These are phyloP conservation scores for Exophiala spinifera DNA, from an alignment of 2,329 filamentous ascomycete species.

Conservation along the genomic window DNA sequence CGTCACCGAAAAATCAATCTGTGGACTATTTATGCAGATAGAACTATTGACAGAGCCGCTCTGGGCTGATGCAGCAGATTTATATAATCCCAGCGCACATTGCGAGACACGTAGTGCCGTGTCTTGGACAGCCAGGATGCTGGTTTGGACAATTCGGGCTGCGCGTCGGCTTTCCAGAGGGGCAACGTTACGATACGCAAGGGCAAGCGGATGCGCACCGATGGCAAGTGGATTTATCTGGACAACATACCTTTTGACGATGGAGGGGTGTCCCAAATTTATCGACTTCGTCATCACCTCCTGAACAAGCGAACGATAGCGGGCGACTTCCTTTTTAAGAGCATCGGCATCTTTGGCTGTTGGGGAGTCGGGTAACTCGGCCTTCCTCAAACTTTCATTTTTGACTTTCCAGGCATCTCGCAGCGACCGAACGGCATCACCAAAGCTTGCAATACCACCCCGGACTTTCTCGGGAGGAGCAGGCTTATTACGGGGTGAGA, in stretches of 20 bases:
- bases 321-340: constrained; percentile 56
- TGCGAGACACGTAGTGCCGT: not conserved
- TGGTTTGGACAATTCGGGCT: not conserved
- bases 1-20: constrained; percentile 13
- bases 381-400: constrained; percentile 54
- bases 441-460: constrained; percentile 54
- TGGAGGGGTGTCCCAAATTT: constrained; percentile 44
- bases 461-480: constrained; percentile 53
- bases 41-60: constrained; percentile 16
- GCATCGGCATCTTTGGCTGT: constrained; percentile 46
- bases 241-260: constrained; percentile 50
- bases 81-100: constrained; percentile 1
- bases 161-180: not conserved
- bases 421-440: constrained; percentile 58
- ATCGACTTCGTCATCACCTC: constrained; percentile 45
- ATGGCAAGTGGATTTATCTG: constrained; percentile 14
- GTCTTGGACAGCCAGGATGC: not conserved
- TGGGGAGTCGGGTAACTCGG: constrained; percentile 53
- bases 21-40: constrained; percentile 22
- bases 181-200: not conserved
- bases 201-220: not conserved
- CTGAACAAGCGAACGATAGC: constrained; percentile 57
- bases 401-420: constrained; percentile 62
- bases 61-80: not conserved
- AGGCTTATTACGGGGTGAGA: constrained; percentile 54